A percentile compares a stretch with the other conserved stretches of the same genome.
Evolutionary conservation across 768 basidiomycete genomes (phyloP).

Genomic region (Naganishia onofrii): DNA sequence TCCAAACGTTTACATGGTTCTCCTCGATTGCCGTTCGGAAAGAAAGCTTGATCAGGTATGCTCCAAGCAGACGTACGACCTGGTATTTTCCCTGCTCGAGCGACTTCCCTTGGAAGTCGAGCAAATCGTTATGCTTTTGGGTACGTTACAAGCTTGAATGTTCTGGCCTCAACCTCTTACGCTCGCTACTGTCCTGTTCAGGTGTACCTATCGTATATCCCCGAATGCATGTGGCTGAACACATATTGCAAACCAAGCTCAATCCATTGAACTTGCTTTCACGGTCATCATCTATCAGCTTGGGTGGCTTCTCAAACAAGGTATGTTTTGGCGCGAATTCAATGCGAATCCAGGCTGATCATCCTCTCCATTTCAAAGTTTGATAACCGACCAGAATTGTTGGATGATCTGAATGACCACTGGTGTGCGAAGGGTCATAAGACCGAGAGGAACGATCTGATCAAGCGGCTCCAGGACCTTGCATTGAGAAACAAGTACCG

Average conservation of each 20-base stretch:
- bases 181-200: constrained; percentile 56
- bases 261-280: constrained; percentile 81
- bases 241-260: constrained; percentile 69
- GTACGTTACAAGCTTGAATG: constrained; percentile 52
- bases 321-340: constrained; percentile 29
- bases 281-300: constrained; percentile 63
- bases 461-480: constrained; percentile 72
- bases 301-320: constrained; percentile 63
- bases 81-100: constrained; percentile 65
- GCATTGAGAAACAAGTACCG: constrained; percentile 65
- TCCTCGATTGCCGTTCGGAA: constrained; percentile 67
- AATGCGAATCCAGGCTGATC: no score
- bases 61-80: constrained; percentile 68
- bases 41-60: constrained; percentile 78
- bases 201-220: constrained; percentile 69
- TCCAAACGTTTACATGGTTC: constrained; percentile 63
- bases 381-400: constrained; percentile 66
- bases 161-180: constrained; percentile 34
- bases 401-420: constrained; percentile 89
- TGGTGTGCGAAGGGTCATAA: constrained; percentile 74
- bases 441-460: constrained; percentile 86
- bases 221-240: constrained; percentile 69
- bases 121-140: constrained; percentile 79
- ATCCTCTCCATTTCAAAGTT: no score
- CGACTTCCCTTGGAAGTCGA: constrained; percentile 66